A percentile compares a stretch with the other conserved stretches of the same genome.
These are phyloP conservation scores for Aureobasidium sp. DNA, from an alignment of 2,329 filamentous ascomycete species.

Conservation along the genomic window DNA sequence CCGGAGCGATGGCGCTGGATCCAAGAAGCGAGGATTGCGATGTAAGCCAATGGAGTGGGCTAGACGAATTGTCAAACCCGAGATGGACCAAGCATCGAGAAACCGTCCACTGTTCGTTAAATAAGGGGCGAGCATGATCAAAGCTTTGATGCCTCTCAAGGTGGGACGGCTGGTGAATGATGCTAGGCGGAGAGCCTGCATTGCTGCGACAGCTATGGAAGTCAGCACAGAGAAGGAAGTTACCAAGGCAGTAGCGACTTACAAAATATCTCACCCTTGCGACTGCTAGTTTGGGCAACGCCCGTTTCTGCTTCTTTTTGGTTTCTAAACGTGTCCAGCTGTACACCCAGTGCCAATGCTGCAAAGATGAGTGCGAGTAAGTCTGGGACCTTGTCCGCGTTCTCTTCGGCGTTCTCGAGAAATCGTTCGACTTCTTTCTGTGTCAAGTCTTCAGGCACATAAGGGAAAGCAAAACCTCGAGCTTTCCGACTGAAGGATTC, in stretches of 20 bases:
- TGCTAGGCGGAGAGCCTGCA: slow-evolving; percentile 41
- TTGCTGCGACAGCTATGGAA: slow-evolving; percentile 37
- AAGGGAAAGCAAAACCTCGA: slow-evolving; percentile 37
- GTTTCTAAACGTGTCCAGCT: slow-evolving; percentile 37
- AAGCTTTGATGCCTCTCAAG: slow-evolving; percentile 36
- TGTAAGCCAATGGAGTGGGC: slow-evolving; percentile 43
- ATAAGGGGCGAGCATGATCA: slow-evolving; percentile 42
- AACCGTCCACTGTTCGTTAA: slow-evolving; percentile 42
- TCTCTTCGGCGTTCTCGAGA: slow-evolving; percentile 32
- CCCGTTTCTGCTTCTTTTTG: slow-evolving; percentile 29
- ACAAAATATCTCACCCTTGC: slow-evolving; percentile 35
- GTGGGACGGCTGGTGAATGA: slow-evolving; percentile 42
- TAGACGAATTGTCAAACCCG: slow-evolving; percentile 40
- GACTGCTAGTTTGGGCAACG: background rate
- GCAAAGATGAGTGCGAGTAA: slow-evolving; percentile 42
- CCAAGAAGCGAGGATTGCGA: slow-evolving; percentile 38
- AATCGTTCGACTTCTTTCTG: slow-evolving; percentile 38
- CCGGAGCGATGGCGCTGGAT: slow-evolving; percentile 33
- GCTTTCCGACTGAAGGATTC: slow-evolving; percentile 35
- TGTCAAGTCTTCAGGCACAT: slow-evolving; percentile 36
- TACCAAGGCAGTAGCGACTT: slow-evolving; percentile 20
- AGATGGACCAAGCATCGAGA: slow-evolving; percentile 42
- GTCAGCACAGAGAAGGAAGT: background rate
- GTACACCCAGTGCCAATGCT: slow-evolving; percentile 37
- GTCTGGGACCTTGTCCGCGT: slow-evolving; percentile 37